Percentiles rank a stretch among this genome's conserved stretches.
These are phyloP conservation scores for Penicillium sp. DNA, from an alignment of 2,329 filamentous ascomycete species.

Conservation along the genomic window DNA sequence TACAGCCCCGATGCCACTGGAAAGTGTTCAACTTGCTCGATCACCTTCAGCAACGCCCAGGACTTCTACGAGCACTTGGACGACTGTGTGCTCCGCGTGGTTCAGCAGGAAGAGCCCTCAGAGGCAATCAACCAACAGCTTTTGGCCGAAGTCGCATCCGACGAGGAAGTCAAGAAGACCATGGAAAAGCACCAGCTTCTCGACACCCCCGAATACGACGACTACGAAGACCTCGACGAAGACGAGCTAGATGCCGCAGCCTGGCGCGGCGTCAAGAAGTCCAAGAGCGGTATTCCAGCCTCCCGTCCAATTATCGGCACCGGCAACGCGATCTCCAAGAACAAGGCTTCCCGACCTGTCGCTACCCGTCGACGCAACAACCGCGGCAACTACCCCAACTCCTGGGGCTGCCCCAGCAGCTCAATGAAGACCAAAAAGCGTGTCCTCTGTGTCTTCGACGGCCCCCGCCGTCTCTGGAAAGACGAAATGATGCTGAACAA, in stretches of 20 bases:
- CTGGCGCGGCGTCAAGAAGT: slow-evolving; percentile 51
- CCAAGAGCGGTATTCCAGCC: slow-evolving; percentile 55
- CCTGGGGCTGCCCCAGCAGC: slow-evolving; percentile 88
- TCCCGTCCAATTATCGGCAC: slow-evolving; percentile 54
- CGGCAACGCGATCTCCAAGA: slow-evolving; percentile 48
- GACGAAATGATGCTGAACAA: slow-evolving; percentile 99
- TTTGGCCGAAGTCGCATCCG: slow-evolving; percentile 61
- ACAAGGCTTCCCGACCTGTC: slow-evolving; percentile 62
- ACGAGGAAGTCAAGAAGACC: slow-evolving; percentile 59
- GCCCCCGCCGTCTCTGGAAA: slow-evolving; percentile 83
- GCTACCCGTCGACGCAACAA: slow-evolving; percentile 78
- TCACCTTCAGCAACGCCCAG: slow-evolving; percentile 81
- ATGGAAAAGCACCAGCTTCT: slow-evolving; percentile 60
- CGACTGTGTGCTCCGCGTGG: slow-evolving; percentile 66
- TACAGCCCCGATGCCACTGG: slow-evolving; percentile 78
- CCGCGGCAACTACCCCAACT: slow-evolving; percentile 87
- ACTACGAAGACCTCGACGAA: slow-evolving; percentile 59
- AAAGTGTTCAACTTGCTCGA: slow-evolving; percentile 88
- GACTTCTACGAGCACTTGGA: slow-evolving; percentile 97
- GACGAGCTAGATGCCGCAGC: slow-evolving; percentile 49
- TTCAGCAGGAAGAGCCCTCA: slow-evolving; percentile 60
- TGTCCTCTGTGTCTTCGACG: slow-evolving; percentile 90
- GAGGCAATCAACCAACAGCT: slow-evolving; percentile 60
- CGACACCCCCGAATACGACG: slow-evolving; percentile 53
- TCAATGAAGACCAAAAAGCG: slow-evolving; percentile 99